phyloP scores from a whole-genome alignment of 2,329 filamentous ascomycete genomes.

The Rhynchosporium agropyri region DNA sequence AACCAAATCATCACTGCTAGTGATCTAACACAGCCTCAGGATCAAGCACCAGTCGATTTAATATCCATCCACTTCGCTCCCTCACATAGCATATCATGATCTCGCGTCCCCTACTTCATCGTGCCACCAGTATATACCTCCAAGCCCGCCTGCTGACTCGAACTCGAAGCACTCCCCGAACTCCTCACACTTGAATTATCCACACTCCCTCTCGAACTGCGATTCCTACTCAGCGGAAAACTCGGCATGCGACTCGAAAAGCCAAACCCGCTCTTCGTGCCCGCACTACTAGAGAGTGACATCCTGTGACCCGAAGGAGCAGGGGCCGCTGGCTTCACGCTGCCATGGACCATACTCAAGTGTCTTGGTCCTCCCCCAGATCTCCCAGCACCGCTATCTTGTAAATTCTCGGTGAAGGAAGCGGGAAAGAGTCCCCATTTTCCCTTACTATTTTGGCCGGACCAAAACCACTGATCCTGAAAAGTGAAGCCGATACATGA shows the following conservation, averaged over 20 bases:
- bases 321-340: not conserved
- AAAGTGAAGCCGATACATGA: conserved; percentile 36
- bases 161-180: not conserved
- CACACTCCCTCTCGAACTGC: conserved; percentile 6
- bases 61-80: not conserved
- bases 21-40: no score
- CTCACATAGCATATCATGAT: not conserved
- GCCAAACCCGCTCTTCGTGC: conserved; percentile 10
- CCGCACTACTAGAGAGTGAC: conserved; percentile 8
- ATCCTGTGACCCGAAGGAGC: conserved; percentile 1
- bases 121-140: not conserved
- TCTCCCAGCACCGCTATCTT: conserved; percentile 1
- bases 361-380: not conserved
- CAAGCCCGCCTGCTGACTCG: conserved; percentile 6
- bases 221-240: conserved; percentile 13
- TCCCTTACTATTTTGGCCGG: conserved; percentile 37
- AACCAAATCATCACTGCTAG: not conserved
- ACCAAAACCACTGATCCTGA: conserved; percentile 42
- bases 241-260: conserved; percentile 8
- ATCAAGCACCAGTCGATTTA: not conserved
- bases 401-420: conserved; percentile 35
- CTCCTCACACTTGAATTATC: conserved; percentile 9
- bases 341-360: not conserved
- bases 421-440: conserved; percentile 41
- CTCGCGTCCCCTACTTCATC: not conserved